Evolutionary conservation across 352 stramenopile genomes (phyloP).

Genomic region (Saprolegnia parasitica): DNA sequence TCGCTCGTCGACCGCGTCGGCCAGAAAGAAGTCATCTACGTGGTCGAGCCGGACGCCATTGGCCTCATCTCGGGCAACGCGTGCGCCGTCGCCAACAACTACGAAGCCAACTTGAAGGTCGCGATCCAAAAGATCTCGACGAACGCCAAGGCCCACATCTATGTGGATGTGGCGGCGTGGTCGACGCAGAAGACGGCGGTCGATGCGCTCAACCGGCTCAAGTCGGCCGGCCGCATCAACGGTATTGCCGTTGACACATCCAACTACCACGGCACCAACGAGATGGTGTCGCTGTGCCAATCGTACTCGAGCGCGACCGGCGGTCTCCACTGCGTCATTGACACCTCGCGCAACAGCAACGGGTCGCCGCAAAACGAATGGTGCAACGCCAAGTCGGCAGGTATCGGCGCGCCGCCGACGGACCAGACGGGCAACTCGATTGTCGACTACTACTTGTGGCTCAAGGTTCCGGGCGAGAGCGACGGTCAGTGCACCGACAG

Average conservation of each 20-base stretch:
- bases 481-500: constrained; percentile 53
- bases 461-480: constrained; percentile 61
- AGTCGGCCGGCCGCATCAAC: constrained; percentile 38
- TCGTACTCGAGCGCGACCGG: constrained; percentile 9
- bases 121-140: constrained; percentile 29
- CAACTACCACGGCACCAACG: constrained; percentile 58
- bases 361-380: constrained; percentile 40
- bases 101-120: constrained; percentile 31
- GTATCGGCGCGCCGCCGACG: constrained; percentile 50
- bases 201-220: constrained; percentile 29
- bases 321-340: constrained; percentile 48
- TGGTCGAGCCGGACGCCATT: constrained; percentile 35
- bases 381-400: constrained; percentile 56
- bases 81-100: constrained; percentile 30
- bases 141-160: constrained; percentile 35
- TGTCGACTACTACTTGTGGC: constrained; percentile 63
- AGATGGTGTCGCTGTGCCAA: constrained; percentile 56
- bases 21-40: constrained; percentile 33
- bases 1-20: constrained; percentile 22
- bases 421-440: constrained; percentile 41
- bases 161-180: constrained; percentile 35
- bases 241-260: constrained; percentile 67
- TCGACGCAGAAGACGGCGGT: background rate
- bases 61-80: constrained; percentile 25
- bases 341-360: constrained; percentile 60